phyloP scores from a whole-genome alignment of 495 filamentous ascomycete species.

The Penicillium dipodomyicola region DNA sequence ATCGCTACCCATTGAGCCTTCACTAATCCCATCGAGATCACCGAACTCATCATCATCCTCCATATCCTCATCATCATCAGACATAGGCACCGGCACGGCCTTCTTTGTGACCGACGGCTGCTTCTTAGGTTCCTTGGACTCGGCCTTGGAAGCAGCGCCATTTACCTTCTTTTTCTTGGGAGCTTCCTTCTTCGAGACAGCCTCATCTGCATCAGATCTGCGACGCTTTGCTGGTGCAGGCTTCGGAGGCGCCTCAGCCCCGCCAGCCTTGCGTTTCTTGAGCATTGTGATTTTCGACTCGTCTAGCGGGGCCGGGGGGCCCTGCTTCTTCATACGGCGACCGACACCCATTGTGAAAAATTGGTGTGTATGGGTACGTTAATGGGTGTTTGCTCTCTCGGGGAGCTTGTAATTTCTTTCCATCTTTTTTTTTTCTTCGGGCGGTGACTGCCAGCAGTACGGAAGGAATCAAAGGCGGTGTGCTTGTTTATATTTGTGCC shows the following conservation, averaged over 20 bases:
- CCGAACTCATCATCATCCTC: slow-evolving; percentile 49
- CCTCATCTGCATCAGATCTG: slow-evolving; percentile 47
- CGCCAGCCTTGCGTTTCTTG: slow-evolving; percentile 72
- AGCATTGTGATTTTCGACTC: slow-evolving; percentile 71
- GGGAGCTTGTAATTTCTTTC: slow-evolving; percentile 27
- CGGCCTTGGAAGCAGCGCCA: neutral
- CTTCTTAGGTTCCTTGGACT: slow-evolving; percentile 30
- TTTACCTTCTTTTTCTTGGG: slow-evolving; percentile 14
- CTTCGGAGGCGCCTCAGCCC: slow-evolving; percentile 42
- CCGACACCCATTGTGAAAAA: slow-evolving; percentile 73
- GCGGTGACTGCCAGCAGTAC: slow-evolving; percentile 38
- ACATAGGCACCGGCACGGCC: slow-evolving; percentile 47
- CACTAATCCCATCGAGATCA: slow-evolving; percentile 52
- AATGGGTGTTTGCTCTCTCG: slow-evolving; percentile 13
- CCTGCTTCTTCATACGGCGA: slow-evolving; percentile 95
- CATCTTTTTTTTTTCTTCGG: slow-evolving; percentile 32
- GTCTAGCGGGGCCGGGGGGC: slow-evolving; percentile 75
- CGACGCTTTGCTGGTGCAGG: slow-evolving; percentile 59
- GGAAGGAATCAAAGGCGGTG: slow-evolving; percentile 32
- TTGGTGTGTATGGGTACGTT: slow-evolving; percentile 21
- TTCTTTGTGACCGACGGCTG: slow-evolving; percentile 38
- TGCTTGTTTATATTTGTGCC: slow-evolving; percentile 1
- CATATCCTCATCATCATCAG: slow-evolving; percentile 41
- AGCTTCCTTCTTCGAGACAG: slow-evolving; percentile 25
- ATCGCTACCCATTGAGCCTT: slow-evolving; percentile 51